Evolutionary conservation across 768 basidiomycete genomes (phyloP), one percentile per base, ranked within the genome.

Genomic region (Fistulinella prunicolor): DNA sequence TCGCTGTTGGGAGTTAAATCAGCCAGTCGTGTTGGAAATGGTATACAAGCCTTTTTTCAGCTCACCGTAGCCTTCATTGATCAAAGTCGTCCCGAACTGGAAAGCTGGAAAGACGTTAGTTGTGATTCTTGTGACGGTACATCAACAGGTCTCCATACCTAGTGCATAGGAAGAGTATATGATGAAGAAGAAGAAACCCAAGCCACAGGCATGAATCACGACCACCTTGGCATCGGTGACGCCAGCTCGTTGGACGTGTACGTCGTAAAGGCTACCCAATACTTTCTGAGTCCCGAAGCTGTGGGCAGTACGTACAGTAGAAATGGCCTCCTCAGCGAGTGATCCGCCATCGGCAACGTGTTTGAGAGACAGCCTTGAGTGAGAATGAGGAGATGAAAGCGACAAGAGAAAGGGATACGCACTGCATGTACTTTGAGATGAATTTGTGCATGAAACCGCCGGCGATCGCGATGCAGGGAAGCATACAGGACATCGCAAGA

Each of bases 271-370:
- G 5, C 56, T 55, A 2, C 80, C 58, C 38, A 98, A 73, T 24
- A 74, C 75, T 6, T 62, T 70, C 67, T 93, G 89, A 0, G 84
- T 86, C 34, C 91, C 91, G 57, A 98, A 98, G 0, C 94, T 94
- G 51, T 95, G 89, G 3, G 89, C 82, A 1, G 91, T 94, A 17
- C 94, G 84, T 49, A 97, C 73, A 36, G 88, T 87, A 0, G 89
- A 86, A 49, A 98, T 89, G 55, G 92, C 93, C 66, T 96, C 94
- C 67, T 98, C 94, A 0, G 93, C 94, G 13, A 96, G 62, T 9
- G 80, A 84, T 26, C 93, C 93, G 17, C 84, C 84, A 10, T 83
- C 79, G 3, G 91, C 91, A 21, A 93, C 77, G 46, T 85, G 74
- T 46, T 86, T 79, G 44, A 94, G 77, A 23, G 89, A 82, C 12